Base-by-base conservation (phyloP, 1,139 yeast species). In the Williopsis jadinii region DNA sequence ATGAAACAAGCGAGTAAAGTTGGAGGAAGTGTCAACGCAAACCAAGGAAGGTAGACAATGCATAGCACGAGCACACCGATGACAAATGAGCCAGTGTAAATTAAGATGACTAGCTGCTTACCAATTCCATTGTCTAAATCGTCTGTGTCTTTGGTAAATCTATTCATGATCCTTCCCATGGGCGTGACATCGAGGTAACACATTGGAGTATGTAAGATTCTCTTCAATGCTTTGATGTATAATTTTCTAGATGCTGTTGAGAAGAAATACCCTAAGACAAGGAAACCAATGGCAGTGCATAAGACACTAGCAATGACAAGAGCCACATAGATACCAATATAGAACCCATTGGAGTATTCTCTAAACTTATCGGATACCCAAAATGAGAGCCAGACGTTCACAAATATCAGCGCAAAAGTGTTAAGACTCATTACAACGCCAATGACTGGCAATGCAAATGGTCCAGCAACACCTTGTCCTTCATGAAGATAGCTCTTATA, bases 91-190 rank as follows among this genome's bases (percentile, higher is more conserved):
- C 73, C 53, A 11, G 77, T 73, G 48, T 66, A 75, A 36, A 73
- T 52, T 42, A 75, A 62, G 45, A 78, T 55, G 54, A 84, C 68
- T 37, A 75, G 50, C 56, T 75, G 79, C 50, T 78, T 83, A 34
- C 80, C 75, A 42, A 80, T 66, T 54, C 82, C 87, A 56, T 83
- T 84, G 59, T 87, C 96, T 53, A 86, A 65, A 30, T 81, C 80
- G 56, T 86, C 95, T 0, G 94, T 82, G 60, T 87, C 96, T 55
- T 84, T 86, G 1, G 95, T 82, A 58, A 80, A 81, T 47, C 92
- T 65, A 57, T 82, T 83, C 55, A 83, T 62, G 41, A 83, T 75
- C 47, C 92, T 69, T 6, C 92, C 88, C 49, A 80, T 43, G 5
- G 88, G 88, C 0, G 85, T 77, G 1, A 84, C 70, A 53, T 81